phyloP scores from a whole-genome alignment of 2,329 filamentous ascomycete genomes.

The Pezicula rhizophila region DNA sequence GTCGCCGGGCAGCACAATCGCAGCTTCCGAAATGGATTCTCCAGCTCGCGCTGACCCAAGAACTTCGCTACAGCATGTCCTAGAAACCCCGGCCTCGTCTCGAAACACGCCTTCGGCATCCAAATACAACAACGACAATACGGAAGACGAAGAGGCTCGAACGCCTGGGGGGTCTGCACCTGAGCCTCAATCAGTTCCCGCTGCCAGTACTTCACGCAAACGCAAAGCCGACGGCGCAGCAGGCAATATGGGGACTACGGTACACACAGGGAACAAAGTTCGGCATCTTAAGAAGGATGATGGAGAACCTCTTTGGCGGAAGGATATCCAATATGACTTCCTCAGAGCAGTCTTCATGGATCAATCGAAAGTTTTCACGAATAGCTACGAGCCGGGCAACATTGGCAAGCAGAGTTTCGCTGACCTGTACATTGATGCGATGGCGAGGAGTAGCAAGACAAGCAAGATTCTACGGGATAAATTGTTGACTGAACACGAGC shows the following conservation, averaged over 20 bases:
- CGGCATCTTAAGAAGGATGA: slow-evolving; percentile 84
- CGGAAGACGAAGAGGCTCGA: slow-evolving; percentile 26
- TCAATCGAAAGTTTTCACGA: slow-evolving; percentile 73
- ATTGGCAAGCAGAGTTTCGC: slow-evolving; percentile 73
- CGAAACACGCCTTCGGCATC: slow-evolving; percentile 16
- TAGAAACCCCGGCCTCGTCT: slow-evolving; percentile 17
- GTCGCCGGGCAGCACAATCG: slow-evolving; percentile 23
- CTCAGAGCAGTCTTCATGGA: slow-evolving; percentile 75
- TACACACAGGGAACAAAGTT: slow-evolving; percentile 52
- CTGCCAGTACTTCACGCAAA: slow-evolving; percentile 8
- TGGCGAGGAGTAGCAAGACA: slow-evolving; percentile 97
- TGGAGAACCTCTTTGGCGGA: slow-evolving; percentile 78
- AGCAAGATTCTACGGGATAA: slow-evolving; percentile 98
- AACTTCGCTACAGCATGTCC: slow-evolving; percentile 21
- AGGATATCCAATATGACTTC: slow-evolving; percentile 86
- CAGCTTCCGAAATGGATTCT: slow-evolving; percentile 25
- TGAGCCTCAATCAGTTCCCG: slow-evolving; percentile 7
- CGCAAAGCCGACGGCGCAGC: slow-evolving; percentile 14
- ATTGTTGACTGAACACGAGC: slow-evolving; percentile 82
- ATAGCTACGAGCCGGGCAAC: slow-evolving; percentile 66
- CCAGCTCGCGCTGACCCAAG: slow-evolving; percentile 22
- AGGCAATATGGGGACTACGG: slow-evolving; percentile 15
- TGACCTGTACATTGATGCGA: slow-evolving; percentile 95
- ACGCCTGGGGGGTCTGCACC: slow-evolving; percentile 14
- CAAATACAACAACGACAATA: slow-evolving; percentile 17